Conservation (phyloP, 768 basidiomycete species). For the Pseudohyphozyma bogoriensis region DNA sequence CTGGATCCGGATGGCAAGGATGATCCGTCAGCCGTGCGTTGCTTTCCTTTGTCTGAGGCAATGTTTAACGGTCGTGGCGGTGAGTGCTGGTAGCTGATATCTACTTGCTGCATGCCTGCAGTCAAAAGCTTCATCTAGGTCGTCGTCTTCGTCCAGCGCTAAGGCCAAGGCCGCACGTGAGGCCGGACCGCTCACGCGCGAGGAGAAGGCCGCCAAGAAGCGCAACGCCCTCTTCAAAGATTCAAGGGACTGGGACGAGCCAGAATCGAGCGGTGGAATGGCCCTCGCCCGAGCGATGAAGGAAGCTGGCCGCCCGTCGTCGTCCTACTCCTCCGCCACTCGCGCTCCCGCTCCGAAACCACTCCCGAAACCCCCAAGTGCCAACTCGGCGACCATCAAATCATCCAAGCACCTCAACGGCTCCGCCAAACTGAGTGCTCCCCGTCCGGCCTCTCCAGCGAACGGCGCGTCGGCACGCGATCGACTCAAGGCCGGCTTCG, state of each 20-base stretch:
- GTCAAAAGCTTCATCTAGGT: too few species aligned
- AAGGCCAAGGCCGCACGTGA: background rate
- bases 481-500: conserved; percentile 25
- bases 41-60: background rate
- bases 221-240: conserved; percentile 21
- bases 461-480: conserved; percentile 11
- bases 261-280: conserved; percentile 17
- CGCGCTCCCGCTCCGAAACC: background rate
- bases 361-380: background rate
- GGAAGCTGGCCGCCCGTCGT: background rate
- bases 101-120: background rate
- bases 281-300: conserved; percentile 11
- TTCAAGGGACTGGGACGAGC: conserved; percentile 15
- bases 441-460: background rate
- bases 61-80: background rate
- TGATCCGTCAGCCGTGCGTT: conserved; percentile 6
- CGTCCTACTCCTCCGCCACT: background rate
- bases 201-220: conserved; percentile 8
- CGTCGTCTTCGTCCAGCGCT: background rate
- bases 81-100: background rate
- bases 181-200: background rate
- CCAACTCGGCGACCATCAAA: background rate
- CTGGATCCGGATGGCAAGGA: conserved; percentile 27
- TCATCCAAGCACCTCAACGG: background rate
- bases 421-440: too few species aligned